Conservation (phyloP, 176 grass and related monocot genomes). For the Ensete glaucum region DNA sequence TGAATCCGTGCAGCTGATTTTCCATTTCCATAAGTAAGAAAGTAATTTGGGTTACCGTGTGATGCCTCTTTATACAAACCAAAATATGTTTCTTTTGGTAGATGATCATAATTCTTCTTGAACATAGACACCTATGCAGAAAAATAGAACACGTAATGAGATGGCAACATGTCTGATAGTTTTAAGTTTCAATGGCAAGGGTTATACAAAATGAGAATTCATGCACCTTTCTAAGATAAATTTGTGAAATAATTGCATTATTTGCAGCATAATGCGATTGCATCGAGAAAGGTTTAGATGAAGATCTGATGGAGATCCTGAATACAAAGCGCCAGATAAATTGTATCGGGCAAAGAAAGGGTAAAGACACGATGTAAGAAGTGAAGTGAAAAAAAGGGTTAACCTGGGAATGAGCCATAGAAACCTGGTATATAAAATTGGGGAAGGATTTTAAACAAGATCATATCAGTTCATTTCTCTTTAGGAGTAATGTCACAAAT, state of each 20-base stretch:
- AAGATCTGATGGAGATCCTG: background rate
- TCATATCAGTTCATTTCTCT: no score
- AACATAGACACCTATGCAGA: slow-evolving; percentile 90
- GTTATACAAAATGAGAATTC: background rate
- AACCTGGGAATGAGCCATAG: no score
- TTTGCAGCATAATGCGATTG: background rate
- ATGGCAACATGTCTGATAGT: background rate
- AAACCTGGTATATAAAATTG: no score
- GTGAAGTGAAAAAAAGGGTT: no score
- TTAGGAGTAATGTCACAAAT: background rate
- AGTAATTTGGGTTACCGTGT: slow-evolving; percentile 88
- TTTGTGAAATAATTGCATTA: background rate
- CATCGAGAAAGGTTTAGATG: background rate
- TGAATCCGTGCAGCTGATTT: slow-evolving; percentile 92
- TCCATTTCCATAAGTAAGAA: slow-evolving; percentile 94
- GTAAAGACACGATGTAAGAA: background rate
- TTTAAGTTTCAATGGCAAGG: background rate
- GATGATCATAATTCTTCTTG: slow-evolving; percentile 98
- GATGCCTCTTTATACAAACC: slow-evolving; percentile 93
- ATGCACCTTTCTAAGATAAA: background rate
- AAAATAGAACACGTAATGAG: background rate
- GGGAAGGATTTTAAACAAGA: no score
- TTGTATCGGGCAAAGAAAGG: background rate
- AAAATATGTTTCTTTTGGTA: slow-evolving; percentile 92
- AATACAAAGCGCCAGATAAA: background rate